These are phyloP conservation scores for Grigorovia humatica DNA, from an alignment of 805 yeast genomes.

Conservation along the genomic window DNA sequence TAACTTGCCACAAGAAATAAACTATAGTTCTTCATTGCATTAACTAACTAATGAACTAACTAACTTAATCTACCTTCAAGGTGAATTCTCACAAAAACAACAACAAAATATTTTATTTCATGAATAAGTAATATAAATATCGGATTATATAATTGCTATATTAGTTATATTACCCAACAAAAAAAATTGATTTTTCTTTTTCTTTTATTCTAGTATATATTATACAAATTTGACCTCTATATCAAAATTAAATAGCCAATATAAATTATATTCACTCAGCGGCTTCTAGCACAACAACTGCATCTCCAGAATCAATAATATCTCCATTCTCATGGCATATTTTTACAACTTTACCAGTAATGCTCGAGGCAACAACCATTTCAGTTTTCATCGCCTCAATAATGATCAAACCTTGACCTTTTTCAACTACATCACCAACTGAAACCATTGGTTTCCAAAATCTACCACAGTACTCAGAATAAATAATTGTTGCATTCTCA, in stretches of 20 bases:
- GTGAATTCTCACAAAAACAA: too few relatives aligned
- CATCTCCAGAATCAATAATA: slow-evolving; percentile 94
- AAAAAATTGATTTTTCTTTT: too few relatives aligned
- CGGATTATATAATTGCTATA: too few relatives aligned
- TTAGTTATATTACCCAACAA: too few relatives aligned
- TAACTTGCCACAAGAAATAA: background rate
- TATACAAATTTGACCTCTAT: too few relatives aligned
- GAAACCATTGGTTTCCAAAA: slow-evolving; percentile 87
- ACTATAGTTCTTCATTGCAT: background rate
- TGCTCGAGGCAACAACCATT: slow-evolving; percentile 74
- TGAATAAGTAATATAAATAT: too few relatives aligned
- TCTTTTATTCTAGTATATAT: too few relatives aligned
- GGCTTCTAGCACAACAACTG: slow-evolving; percentile 56
- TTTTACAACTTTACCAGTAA: slow-evolving; percentile 60
- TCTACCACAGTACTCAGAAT: slow-evolving; percentile 93
- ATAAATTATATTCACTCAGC: background rate
- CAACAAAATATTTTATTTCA: too few relatives aligned
- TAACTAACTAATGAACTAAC: background rate
- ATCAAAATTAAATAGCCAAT: too few relatives aligned
- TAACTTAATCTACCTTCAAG: background rate
- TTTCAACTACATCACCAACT: slow-evolving; percentile 64
- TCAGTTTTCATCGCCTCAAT: slow-evolving; percentile 99
- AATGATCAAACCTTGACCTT: slow-evolving; percentile 73
- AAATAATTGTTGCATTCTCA: slow-evolving; percentile 73
- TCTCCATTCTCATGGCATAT: slow-evolving; percentile 79